Evolutionary conservation across 2,329 filamentous ascomycete species (phyloP).

Genomic region (Colletotrichum spinosum): DNA sequence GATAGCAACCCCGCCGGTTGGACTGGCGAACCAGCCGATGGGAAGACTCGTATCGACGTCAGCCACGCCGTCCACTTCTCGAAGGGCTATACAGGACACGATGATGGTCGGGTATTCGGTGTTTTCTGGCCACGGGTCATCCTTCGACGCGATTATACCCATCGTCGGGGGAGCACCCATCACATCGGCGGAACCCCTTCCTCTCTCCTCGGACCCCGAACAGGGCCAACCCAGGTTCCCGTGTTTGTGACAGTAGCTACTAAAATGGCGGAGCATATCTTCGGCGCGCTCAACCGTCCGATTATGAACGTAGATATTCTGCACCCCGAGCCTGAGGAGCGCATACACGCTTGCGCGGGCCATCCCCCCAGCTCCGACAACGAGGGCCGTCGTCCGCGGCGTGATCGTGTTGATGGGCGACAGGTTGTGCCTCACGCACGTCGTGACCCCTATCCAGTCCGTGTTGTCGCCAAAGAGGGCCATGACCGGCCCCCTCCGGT

Average conservation of each 20-base stretch:
- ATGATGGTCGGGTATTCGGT: conserved; percentile 78
- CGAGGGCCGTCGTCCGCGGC: conserved; percentile 64
- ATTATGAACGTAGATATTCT: conserved; percentile 80
- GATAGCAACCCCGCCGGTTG: conserved; percentile 80
- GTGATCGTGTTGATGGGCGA: conserved; percentile 77
- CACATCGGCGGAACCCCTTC: too few species aligned
- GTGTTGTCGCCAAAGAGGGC: conserved; percentile 84
- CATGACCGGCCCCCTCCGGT: conserved; percentile 73
- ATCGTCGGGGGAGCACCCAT: conserved; percentile 59
- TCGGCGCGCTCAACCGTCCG: conserved; percentile 74
- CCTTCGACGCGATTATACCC: conserved; percentile 53
- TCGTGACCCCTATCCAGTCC: conserved; percentile 83
- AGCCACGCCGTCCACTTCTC: conserved; percentile 70
- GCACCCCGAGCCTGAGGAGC: conserved; percentile 80
- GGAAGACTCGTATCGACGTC: conserved; percentile 79
- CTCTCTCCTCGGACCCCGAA: neutral
- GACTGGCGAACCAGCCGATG: conserved; percentile 75
- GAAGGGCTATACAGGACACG: conserved; percentile 80
- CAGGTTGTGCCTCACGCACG: conserved; percentile 77
- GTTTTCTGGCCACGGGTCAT: conserved; percentile 72
- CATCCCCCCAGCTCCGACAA: conserved; percentile 79
- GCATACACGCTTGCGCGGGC: conserved; percentile 82
- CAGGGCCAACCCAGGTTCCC: conserved; percentile 48
- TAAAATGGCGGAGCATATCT: conserved; percentile 76
- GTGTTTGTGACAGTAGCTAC: conserved; percentile 56